Evolutionary conservation across 2,329 filamentous ascomycete genomes (phyloP).

Genomic region (Stachybotrys chartarum): DNA sequence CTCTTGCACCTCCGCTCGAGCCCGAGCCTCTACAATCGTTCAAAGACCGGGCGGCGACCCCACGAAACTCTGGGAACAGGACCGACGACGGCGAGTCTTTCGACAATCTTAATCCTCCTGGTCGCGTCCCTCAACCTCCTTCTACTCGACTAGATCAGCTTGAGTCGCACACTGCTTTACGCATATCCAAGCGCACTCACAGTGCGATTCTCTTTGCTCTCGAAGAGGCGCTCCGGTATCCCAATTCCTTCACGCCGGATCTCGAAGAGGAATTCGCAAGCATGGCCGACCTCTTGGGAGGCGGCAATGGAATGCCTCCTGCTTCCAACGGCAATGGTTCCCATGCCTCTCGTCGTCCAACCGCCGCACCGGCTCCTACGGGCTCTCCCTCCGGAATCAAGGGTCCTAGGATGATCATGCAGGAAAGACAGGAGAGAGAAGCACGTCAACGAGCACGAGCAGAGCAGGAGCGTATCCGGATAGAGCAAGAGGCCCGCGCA

Average conservation of each 20-base stretch:
- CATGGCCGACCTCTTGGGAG: slow-evolving; percentile 74
- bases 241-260: slow-evolving; percentile 77
- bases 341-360: slow-evolving; percentile 34
- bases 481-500: slow-evolving; percentile 48
- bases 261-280: slow-evolving; percentile 79
- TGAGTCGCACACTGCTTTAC: slow-evolving; percentile 41
- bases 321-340: slow-evolving; percentile 48
- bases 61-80: neutral
- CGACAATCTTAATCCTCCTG: slow-evolving; percentile 16
- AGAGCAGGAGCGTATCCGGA: slow-evolving; percentile 52
- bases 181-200: slow-evolving; percentile 76
- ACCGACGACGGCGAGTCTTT: slow-evolving; percentile 30
- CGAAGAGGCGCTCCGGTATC: slow-evolving; percentile 81
- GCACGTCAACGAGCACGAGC: slow-evolving; percentile 61
- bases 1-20: slow-evolving; percentile 27
- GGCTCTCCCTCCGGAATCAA: slow-evolving; percentile 61
- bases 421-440: slow-evolving; percentile 66
- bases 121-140: slow-evolving; percentile 13
- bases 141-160: slow-evolving; percentile 23
- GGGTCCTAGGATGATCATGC: slow-evolving; percentile 88
- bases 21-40: slow-evolving; percentile 25
- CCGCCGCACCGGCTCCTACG: slow-evolving; percentile 41
- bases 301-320: slow-evolving; percentile 44
- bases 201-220: slow-evolving; percentile 88
- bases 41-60: slow-evolving; percentile 13